These are phyloP conservation scores for Monosporascus sp. DNA, from an alignment of 2,329 filamentous ascomycete genomes.

Conservation along the genomic window DNA sequence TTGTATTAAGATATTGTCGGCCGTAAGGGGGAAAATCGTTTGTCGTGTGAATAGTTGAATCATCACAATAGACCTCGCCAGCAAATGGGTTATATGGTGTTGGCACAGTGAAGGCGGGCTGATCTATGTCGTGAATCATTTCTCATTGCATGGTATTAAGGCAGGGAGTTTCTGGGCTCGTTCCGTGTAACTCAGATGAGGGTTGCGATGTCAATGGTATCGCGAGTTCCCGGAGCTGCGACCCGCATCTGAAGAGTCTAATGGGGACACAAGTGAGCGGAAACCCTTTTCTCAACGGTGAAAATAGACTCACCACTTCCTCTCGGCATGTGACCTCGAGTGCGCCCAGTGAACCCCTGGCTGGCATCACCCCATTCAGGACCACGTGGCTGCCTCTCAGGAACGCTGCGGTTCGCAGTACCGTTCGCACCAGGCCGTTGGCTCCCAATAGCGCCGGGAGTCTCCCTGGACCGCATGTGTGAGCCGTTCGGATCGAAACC, in stretches of 20 bases:
- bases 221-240: slow-evolving; percentile 25
- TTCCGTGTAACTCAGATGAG: background rate
- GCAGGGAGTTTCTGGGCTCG: slow-evolving; percentile 16
- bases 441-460: slow-evolving; percentile 60
- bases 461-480: slow-evolving; percentile 38
- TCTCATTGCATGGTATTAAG: slow-evolving; percentile 20
- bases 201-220: slow-evolving; percentile 20
- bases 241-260: slow-evolving; percentile 29
- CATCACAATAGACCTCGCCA: slow-evolving; percentile 9
- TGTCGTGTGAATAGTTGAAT: slow-evolving; percentile 2
- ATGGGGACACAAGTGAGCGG: slow-evolving; percentile 9
- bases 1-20: slow-evolving; percentile 17
- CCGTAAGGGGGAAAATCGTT: slow-evolving; percentile 10
- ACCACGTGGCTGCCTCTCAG: slow-evolving; percentile 59
- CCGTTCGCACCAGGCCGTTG: slow-evolving; percentile 52
- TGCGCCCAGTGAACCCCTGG: slow-evolving; percentile 48
- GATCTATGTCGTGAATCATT: slow-evolving; percentile 32
- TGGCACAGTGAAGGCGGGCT: slow-evolving; percentile 18
- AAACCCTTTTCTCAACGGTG: background rate
- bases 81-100: slow-evolving; percentile 10
- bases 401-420: slow-evolving; percentile 38
- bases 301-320: slow-evolving; percentile 48
- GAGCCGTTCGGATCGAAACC: slow-evolving; percentile 41
- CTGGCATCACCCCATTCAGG: slow-evolving; percentile 54
- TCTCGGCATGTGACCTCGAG: slow-evolving; percentile 55